A percentile compares a stretch with the other conserved stretches of the same genome.
phyloP scores from a whole-genome alignment of 495 filamentous ascomycete genomes.

The Extremus antarcticus region DNA sequence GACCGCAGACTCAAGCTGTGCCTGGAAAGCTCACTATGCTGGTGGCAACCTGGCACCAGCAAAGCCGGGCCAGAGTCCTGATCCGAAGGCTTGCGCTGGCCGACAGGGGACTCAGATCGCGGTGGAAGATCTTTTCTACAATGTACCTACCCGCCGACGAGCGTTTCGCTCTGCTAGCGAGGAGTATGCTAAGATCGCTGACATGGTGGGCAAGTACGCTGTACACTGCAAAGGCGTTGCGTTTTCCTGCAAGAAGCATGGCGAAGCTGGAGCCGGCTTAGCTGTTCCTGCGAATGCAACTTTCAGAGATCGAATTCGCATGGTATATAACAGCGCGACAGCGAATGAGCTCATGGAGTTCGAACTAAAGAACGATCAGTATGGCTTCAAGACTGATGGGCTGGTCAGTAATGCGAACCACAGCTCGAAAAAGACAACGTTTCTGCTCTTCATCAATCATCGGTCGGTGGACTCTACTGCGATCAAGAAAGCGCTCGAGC shows the following conservation, averaged over 20 bases:
- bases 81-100: constrained; percentile 82
- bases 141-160: constrained; percentile 74
- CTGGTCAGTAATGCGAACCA: constrained; percentile 93
- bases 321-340: constrained; percentile 75
- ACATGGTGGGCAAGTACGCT: constrained; percentile 86
- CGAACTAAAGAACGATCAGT: constrained; percentile 57
- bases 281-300: constrained; percentile 62
- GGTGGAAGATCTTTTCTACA: constrained; percentile 95
- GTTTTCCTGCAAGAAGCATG: constrained; percentile 94
- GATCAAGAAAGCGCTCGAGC: constrained; percentile 83
- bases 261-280: constrained; percentile 71
- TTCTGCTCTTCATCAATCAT: constrained; percentile 95
- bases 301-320: constrained; percentile 72
- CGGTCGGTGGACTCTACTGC: constrained; percentile 87
- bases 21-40: constrained; percentile 79
- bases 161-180: constrained; percentile 89
- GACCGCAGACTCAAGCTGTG: constrained; percentile 78
- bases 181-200: constrained; percentile 96
- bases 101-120: constrained; percentile 94
- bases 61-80: constrained; percentile 83
- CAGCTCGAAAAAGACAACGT: constrained; percentile 77
- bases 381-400: constrained; percentile 72
- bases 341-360: constrained; percentile 85
- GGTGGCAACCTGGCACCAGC: constrained; percentile 73
- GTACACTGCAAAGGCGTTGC: constrained; percentile 87